Base-by-base conservation (phyloP, 495 filamentous ascomycete genomes). In the Hypoxylon cercidicola region DNA sequence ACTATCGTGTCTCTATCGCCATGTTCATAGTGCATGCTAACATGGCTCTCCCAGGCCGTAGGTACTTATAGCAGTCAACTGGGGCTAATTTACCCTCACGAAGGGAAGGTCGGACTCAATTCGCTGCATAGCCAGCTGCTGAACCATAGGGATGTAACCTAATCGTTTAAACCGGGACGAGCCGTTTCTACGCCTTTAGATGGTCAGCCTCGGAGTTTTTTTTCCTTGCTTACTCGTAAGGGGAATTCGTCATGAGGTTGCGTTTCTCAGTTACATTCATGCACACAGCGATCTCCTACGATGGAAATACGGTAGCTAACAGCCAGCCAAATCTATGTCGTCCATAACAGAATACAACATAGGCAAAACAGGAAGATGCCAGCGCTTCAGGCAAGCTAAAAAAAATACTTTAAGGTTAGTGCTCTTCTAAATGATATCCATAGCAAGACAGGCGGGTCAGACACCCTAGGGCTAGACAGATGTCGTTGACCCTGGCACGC, bases 221-320 rank as follows among this genome's bases (percentile, higher is more conserved):
- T 12, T n/a, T 47, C 46, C 32, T 60, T 66, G 63, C 57, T 61
- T 67, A 67, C 64, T 57, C 32, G 54, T 43, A n/a, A 19, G 19
- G 52, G 37, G 12, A 23, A 40, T 51, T 47, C 37, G 56, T 60
- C 37, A 51, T 45, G 35, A 52, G 23, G 46, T 51, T 44, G 10
- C 51, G 30, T 32, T 32, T 32, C 10, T 32, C 25, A 21, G 10
- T 35, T 32, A 11, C 32, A 51, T 35, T 30, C 12, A 51, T 49
- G 15, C 25, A 34, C 15, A 12, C 37, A 19, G 40, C 16, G 40
- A 18, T 43, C 40, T 9, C 16, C 16, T 9, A 10, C 40, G 4
- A 11, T 9, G 8, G 16, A 43, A 43, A 43, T 20, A 32, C 30
- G 30, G 30, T 32, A 43, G 40, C 9, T 43, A 43, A 19, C 40